These are phyloP conservation scores for Tolypocladium capitatum DNA, from an alignment of 2,329 filamentous ascomycete genomes.

Conservation along the genomic window DNA sequence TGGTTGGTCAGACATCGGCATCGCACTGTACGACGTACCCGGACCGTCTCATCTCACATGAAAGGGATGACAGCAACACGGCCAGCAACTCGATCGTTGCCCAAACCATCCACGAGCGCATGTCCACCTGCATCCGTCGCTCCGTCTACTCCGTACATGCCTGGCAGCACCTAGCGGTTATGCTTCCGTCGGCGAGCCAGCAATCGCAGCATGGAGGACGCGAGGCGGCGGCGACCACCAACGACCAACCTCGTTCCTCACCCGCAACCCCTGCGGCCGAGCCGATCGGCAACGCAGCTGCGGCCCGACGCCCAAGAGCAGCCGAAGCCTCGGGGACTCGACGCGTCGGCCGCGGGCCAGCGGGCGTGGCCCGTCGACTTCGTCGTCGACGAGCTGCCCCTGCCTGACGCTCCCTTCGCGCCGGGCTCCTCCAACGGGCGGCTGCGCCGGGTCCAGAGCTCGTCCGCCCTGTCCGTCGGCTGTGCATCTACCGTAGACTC, in stretches of 20 bases:
- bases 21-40: neutral
- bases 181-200: neutral
- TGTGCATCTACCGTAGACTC: neutral
- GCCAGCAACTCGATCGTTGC: neutral
- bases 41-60: neutral
- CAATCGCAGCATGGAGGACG: neutral
- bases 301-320: neutral
- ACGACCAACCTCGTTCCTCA: neutral
- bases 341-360: neutral
- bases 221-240: neutral
- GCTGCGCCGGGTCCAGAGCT: conserved; percentile 18
- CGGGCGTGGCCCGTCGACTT: neutral
- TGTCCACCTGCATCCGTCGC: neutral
- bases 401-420: neutral
- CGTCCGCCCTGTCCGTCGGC: conserved; percentile 13
- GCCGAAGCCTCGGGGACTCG: neutral
- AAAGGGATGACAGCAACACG: too few relatives aligned
- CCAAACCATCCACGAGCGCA: neutral
- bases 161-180: neutral
- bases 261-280: conserved; percentile 4
- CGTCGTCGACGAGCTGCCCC: neutral
- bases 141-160: neutral
- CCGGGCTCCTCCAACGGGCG: neutral
- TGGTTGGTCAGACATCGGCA: too few relatives aligned
- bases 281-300: conserved; percentile 6